Evolutionary conservation across 2,329 filamentous ascomycete genomes (phyloP), one percentile per base, ranked within the genome.

Genomic region (Neofusicoccum ribis): DNA sequence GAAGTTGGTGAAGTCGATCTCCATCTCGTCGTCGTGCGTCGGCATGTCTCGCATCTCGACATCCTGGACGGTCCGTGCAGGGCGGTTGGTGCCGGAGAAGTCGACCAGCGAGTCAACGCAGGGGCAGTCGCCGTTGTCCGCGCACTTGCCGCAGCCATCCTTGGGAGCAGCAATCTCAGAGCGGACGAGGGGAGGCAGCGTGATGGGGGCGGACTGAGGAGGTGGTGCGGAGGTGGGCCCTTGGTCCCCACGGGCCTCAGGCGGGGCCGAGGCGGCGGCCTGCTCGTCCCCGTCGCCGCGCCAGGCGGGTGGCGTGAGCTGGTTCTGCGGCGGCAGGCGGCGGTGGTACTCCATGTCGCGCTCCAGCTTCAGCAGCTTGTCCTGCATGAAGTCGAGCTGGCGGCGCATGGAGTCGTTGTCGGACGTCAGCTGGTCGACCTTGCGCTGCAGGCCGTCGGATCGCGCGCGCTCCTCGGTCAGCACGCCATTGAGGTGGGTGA

Each of bases 1-100:
- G 34, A 43, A 68, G 62, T 61, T 54, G 31, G 76, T 78, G 67
- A 77, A 77, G 59, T 78, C 76, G 23, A 74, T 75, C 64, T 77
- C 75, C 34, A 67, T 69, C 27, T 72, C 71, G 5, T 69, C 68
- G 11, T 65, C 58, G 11, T 52, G 31, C 15, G 50, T 37, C n/a
- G 49, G 52, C 14, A 23, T 20, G 31, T 46, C 52, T 49, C 37
- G 51, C n/a, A 54, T 44, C 41, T 60, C 56, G n/a, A 63, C 37
- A 11, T 62, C 44, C 14, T 69, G 72, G n/a, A 62, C 64, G 41
- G 68, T 67, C 6, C 71, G 65, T 15, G 31, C 31, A n/a, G 60
- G 17, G 34, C 51, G 59, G 59, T 52, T 50, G 23, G 64, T 44
- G 46, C 43, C 56, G 27, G 58, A 52, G 37, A 66, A 66, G 59